A percentile compares a stretch with the other conserved stretches of the same genome.
Conservation (phyloP, 495 filamentous ascomycete species). For the Glutinoglossum americanum region DNA sequence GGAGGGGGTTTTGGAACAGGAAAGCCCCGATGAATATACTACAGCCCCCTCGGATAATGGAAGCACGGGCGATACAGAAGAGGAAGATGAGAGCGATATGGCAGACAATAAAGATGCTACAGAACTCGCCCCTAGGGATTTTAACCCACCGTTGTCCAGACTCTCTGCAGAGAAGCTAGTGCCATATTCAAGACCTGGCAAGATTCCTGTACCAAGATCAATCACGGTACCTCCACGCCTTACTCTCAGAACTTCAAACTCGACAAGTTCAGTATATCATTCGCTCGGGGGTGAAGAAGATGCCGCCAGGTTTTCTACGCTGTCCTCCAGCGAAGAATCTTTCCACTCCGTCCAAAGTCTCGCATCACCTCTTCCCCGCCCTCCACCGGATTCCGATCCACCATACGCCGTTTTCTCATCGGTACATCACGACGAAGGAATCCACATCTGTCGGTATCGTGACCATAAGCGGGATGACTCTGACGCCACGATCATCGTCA, state of each 20-base stretch:
- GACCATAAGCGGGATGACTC: constrained; percentile 19
- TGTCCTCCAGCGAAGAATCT: constrained; percentile 36
- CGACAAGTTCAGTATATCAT: constrained; percentile 5
- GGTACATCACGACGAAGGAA: neutral
- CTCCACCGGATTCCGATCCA: constrained; percentile 21
- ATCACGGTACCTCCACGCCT: constrained; percentile 24
- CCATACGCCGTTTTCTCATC: constrained; percentile 1
- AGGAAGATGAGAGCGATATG: neutral
- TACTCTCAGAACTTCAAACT: constrained; percentile 20
- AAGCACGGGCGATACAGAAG: neutral
- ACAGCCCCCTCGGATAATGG: neutral
- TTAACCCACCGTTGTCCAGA: neutral
- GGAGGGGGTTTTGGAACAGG: constrained; percentile 7
- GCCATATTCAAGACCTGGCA: neutral
- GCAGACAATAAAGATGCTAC: neutral
- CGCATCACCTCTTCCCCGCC: constrained; percentile 23
- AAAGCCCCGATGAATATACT: neutral
- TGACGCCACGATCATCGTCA: constrained; percentile 22
- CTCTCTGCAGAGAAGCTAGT: neutral
- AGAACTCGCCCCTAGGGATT: neutral
- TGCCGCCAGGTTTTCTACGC: constrained; percentile 15
- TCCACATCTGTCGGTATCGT: constrained; percentile 4
- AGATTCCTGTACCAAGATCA: constrained; percentile 14
- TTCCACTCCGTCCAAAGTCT: constrained; percentile 39
- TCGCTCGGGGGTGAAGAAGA: constrained; percentile 9